phyloP scores from a whole-genome alignment of 2,329 filamentous ascomycete species.

The Clonostachys sp. region DNA sequence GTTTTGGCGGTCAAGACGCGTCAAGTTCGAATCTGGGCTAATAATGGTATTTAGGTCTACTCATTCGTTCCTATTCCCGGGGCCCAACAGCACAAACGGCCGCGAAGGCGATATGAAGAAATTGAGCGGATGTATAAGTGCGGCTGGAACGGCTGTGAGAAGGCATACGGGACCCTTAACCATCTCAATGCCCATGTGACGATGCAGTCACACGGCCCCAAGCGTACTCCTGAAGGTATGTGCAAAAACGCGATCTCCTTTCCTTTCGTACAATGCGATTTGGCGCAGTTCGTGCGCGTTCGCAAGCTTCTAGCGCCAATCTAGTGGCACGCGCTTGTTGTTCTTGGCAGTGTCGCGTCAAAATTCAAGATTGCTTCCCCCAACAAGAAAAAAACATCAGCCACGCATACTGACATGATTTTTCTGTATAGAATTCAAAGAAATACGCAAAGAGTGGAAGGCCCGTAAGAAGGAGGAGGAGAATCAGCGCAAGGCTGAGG shows the following conservation, averaged over 20 bases:
- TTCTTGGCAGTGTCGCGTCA: neutral
- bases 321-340: too few relatives aligned
- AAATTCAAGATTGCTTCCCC: neutral
- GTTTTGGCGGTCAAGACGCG: neutral
- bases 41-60: conserved; percentile 63
- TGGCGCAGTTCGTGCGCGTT: too few relatives aligned
- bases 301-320: too few relatives aligned
- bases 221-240: conserved; percentile 93
- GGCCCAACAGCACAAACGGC: conserved; percentile 94
- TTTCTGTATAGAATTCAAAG: conserved; percentile 78
- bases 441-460: conserved; percentile 99
- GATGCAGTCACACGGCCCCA: conserved; percentile 94
- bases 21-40: neutral
- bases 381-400: neutral
- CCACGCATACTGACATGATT: neutral
- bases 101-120: conserved; percentile 89
- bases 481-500: conserved; percentile 79
- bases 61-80: conserved; percentile 97
- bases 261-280: neutral
- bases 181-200: conserved; percentile 97
- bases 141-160: conserved; percentile 97
- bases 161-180: conserved; percentile 96
- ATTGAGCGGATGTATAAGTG: conserved; percentile 99
- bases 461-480: conserved; percentile 99
- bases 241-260: neutral